Evolutionary conservation across 2,329 filamentous ascomycete genomes (phyloP), one percentile per base, ranked within the genome.

Genomic region (Sclerotinia spermophila): DNA sequence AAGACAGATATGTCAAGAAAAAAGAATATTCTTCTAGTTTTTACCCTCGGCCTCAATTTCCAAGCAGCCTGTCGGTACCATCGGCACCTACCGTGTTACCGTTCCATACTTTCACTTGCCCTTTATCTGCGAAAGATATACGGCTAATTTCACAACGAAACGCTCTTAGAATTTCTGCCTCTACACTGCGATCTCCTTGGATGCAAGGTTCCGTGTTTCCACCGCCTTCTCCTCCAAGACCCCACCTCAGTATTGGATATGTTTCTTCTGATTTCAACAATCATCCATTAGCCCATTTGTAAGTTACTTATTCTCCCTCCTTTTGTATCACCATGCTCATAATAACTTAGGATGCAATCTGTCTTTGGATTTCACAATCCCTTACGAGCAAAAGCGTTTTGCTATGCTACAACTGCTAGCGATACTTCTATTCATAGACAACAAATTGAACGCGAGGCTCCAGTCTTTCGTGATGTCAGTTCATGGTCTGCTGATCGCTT

Each of bases 181-280:
- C 94, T 4, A 97, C 96, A 0, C 82, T 99, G 24, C 89, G 91
- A 71, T 89, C 94, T 2, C 88, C 94, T 6, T 99, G 96, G 96
- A 86, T 99, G 62, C 91, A 95, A 10, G 79, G 82, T 60, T 89
- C 89, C 0, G 92, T 98, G 0, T 97, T 92, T 77, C 87, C 88
- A n/a, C 96, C 96, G 3, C 96, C 96, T 0, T 81, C 87, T 3
- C 94, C 96, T 1, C 96, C 96, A 1, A 86, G 84, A 58, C 94
- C 94, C 0, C 88, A 91, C 74, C 85, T 99, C n/a, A 95, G 93
- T 75, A 89, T 99, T 72, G 96, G 96, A 61, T 99, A 99, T 80
- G 90, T 99, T 51, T 98, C 96, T 5, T 98, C 96, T 0, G 96
- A 99, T 81, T 99, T 99, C 82, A 99, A 99, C 79, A 99, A 99